Base-by-base conservation (phyloP, 495 filamentous ascomycete genomes). In the Penicillium ochrochloron region DNA sequence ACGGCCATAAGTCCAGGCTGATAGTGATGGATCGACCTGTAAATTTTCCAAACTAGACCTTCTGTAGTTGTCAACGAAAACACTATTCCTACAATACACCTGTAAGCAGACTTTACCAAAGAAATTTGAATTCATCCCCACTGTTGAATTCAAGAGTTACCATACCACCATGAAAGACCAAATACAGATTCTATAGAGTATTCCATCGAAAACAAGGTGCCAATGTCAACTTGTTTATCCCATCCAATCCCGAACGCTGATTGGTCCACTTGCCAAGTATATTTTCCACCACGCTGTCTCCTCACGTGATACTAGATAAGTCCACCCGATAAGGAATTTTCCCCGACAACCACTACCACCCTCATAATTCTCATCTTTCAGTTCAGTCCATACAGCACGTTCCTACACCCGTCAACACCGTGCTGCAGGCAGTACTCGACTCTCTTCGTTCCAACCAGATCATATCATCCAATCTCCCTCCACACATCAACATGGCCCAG, bases 401-500 rank as follows among this genome's bases (percentile, higher is more conserved):
- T 23, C 6, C n/a, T 21, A 9, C 8, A 4, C 9, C 7, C 23
- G 37, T 57, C 15, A 42, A 54, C 33, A 54, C 57, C 53, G 71
- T 74, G 67, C 73, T 76, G 75, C 75, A 63, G 75, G 73, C 75
- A 71, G 68, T 72, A 68, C 60, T 56, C 31, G 21, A 14, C 37
- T 31, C 41, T 33, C 25, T 34, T 10, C 52, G 1, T 34, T 31
- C 0, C 19, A 41, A 10, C 15, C 11, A 8, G 15, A 19, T n/a
- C 9, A 11, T 17, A 19, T 23, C 14, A 11, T 17, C 51, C 17
- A 34, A 27, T 2, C 39, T 15, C 51, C 17, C 15, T 51, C n/a
- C 15, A 59, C 15, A 53, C 39, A 62, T 21, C 59, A 68, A 4
- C 42, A 80, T 81, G 78, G 73, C 70, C n/a, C 78, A 81, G 68